Evolutionary conservation across 176 grass and related monocot genomes (phyloP).

Genomic region (Alopecurus myosuroides): DNA sequence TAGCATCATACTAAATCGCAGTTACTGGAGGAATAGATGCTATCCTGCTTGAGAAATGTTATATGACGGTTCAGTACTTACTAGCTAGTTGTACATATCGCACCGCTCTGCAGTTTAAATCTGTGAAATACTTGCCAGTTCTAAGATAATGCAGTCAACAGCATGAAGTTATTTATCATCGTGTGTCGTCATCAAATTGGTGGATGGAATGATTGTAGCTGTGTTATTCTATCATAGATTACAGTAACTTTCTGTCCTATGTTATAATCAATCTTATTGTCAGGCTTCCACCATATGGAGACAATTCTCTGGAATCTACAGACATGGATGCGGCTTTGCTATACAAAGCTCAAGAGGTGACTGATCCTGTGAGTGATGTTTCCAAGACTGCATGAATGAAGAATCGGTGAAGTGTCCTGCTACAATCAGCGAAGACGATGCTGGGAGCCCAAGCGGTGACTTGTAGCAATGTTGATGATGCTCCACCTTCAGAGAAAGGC

Average conservation of each 20-base stretch:
- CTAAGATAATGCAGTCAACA: neutral
- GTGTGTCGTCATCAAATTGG: too few species aligned
- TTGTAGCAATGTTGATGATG: neutral
- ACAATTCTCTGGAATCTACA: constrained; percentile 68
- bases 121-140: neutral
- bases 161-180: neutral
- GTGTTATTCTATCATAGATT: too few species aligned
- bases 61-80: neutral
- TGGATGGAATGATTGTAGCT: too few species aligned
- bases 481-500: neutral
- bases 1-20: neutral
- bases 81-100: neutral
- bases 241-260: too few species aligned
- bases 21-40: neutral
- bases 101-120: neutral
- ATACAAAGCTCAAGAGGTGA: constrained; percentile 76
- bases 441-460: neutral
- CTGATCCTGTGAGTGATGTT: too few species aligned
- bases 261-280: too few species aligned
- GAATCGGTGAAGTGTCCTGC: neutral
- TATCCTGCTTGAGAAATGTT: neutral
- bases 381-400: too few species aligned
- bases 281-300: constrained; percentile 52
- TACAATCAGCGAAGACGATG: neutral
- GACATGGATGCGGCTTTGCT: constrained; percentile 69